Percentiles rank a stretch among this genome's conserved stretches.
Evolutionary conservation across 176 grass and related monocot genomes (phyloP).

Genomic region (Zoysia japonica): DNA sequence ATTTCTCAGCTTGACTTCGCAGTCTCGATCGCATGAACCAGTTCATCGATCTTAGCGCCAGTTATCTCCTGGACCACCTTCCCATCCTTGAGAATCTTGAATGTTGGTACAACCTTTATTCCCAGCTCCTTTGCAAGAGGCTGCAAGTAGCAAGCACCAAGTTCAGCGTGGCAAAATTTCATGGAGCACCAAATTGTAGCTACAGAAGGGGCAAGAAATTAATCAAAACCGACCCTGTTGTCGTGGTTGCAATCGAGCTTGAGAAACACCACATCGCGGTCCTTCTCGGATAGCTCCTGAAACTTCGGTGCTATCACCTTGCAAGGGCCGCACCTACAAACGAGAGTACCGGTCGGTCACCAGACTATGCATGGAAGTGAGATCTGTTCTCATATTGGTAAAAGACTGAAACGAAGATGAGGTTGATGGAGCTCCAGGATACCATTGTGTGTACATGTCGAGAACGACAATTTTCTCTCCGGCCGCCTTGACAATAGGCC

Average conservation of each 20-base stretch:
- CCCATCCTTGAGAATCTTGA: constrained; percentile 89
- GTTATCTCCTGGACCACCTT: constrained; percentile 89
- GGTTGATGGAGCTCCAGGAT: neutral
- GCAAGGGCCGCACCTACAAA: constrained; percentile 91
- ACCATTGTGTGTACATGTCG: constrained; percentile 99
- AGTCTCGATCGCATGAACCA: constrained; percentile 62
- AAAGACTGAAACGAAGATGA: neutral
- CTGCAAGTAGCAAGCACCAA: constrained; percentile 41
- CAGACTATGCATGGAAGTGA: neutral
- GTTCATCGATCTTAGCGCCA: constrained; percentile 84
- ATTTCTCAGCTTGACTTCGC: constrained; percentile 65
- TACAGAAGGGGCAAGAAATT: constrained; percentile 14
- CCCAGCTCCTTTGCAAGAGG: constrained; percentile 84
- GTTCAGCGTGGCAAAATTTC: constrained; percentile 18
- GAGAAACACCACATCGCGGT: constrained; percentile 81
- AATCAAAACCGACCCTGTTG: constrained; percentile 57
- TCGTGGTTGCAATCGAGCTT: constrained; percentile 98
- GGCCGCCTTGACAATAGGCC: constrained; percentile 83
- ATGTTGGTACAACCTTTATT: constrained; percentile 82
- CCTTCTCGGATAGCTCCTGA: constrained; percentile 82
- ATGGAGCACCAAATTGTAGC: constrained; percentile 3
- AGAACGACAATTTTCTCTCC: constrained; percentile 78
- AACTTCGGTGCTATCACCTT: constrained; percentile 87
- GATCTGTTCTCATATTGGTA: neutral
- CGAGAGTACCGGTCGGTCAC: neutral